A percentile compares a stretch with the other conserved stretches of the same genome.
These are phyloP conservation scores for Rosa chinensis DNA, from an alignment of 306 rosid genomes.

Conservation along the genomic window DNA sequence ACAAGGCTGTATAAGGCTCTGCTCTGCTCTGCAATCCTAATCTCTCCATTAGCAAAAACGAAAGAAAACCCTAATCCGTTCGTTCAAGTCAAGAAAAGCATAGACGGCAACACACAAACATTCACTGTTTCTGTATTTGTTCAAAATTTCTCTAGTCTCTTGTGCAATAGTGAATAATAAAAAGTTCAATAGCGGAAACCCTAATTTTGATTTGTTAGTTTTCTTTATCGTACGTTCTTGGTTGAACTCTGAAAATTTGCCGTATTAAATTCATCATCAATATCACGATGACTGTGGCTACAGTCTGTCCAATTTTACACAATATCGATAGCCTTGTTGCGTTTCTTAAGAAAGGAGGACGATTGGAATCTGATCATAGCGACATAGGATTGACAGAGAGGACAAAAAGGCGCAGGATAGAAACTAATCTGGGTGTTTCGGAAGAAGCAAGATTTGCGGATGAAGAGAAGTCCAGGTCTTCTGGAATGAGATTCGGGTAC, in stretches of 20 bases:
- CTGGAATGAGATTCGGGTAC: conserved; percentile 73
- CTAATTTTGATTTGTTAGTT: not conserved
- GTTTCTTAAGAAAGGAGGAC: not conserved
- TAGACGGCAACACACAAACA: no score
- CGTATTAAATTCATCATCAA: not conserved
- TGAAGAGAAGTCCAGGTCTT: not conserved
- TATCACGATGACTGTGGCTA: not conserved
- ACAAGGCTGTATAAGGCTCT: no score
- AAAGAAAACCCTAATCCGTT: no score
- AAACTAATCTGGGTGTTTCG: not conserved
- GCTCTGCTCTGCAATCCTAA: no score
- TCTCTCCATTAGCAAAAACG: no score
- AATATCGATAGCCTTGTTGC: not conserved
- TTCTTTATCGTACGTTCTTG: not conserved
- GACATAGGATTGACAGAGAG: not conserved
- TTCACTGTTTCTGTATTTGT: no score
- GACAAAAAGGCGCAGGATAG: conserved; percentile 9
- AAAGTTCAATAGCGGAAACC: not conserved
- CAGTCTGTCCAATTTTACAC: not conserved
- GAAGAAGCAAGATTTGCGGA: conserved; percentile 21
- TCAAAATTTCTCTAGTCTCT: not conserved
- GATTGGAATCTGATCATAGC: not conserved
- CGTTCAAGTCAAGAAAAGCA: no score
- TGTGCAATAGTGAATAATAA: not conserved
- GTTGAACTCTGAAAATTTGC: not conserved